Evolutionary conservation across 371 early-diverging fungal species (phyloP).

Genomic region (Actinomortierella wolfii): DNA sequence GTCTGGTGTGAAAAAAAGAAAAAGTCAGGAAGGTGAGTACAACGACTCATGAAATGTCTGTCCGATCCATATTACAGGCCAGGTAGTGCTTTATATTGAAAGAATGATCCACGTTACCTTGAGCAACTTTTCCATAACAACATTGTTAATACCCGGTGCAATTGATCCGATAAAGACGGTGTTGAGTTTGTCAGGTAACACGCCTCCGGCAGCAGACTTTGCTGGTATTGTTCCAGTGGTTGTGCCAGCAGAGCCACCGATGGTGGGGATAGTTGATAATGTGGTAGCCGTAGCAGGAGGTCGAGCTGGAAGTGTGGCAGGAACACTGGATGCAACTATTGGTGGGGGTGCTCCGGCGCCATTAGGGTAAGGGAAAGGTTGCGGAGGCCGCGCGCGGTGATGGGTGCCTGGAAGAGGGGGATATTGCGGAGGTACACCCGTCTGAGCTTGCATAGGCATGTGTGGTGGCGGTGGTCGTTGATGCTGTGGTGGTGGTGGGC

Average conservation of each 20-base stretch:
- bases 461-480: too few relatives aligned
- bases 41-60: not conserved
- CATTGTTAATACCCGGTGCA: slow-evolving; percentile 71
- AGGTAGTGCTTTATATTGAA: not conserved
- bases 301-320: too few relatives aligned
- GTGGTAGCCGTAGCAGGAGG: not conserved
- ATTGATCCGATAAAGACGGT: slow-evolving; percentile 82
- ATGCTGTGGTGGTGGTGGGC: too few relatives aligned
- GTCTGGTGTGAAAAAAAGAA: slow-evolving; percentile 47
- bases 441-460: too few relatives aligned
- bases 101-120: slow-evolving; percentile 50
- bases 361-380: too few relatives aligned
- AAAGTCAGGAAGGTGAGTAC: slow-evolving; percentile 8
- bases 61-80: not conserved
- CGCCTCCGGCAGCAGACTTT: slow-evolving; percentile 37
- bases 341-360: too few relatives aligned
- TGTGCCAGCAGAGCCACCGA: not conserved
- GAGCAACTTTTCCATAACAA: slow-evolving; percentile 70
- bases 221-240: not conserved
- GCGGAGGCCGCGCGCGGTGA: too few relatives aligned
- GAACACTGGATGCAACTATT: too few relatives aligned
- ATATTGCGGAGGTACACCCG: too few relatives aligned
- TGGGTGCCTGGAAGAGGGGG: too few relatives aligned
- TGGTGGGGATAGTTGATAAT: not conserved
- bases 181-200: slow-evolving; percentile 63